Base-by-base conservation (phyloP, 441 rosid genomes). In the Aleurites moluccanus region DNA sequence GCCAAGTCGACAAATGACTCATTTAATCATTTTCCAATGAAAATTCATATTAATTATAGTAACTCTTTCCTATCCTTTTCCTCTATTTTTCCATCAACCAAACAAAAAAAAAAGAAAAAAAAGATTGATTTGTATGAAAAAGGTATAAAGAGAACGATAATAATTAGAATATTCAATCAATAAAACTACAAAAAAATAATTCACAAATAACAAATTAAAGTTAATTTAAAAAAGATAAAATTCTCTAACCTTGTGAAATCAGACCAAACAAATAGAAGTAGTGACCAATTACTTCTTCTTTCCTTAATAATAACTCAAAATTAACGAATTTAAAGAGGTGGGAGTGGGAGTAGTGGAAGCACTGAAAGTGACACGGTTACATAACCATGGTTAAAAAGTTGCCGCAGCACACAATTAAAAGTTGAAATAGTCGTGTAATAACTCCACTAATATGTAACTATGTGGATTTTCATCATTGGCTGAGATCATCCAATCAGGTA, bases 311-410 rank as follows among this genome's bases (percentile, higher is more conserved):
- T 16, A 0, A 18, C 50, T 7, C 15, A 21, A 2, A 18, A 38
- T 8, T 62, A 21, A 23, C 13, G 57, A 13, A 65, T 73, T 76
- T 78, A 73, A 59, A 61, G 57, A 3, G 3, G 0, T 2, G 8
- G 25, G 1, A 38, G 40, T 38, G 0, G 20, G 55, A 18, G 1
- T 45, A 13, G 50, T 3, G 15, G 1, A 6, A 3, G 8, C n/a
- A 10, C 1, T 49, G 52, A 1, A 15, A 6, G 2, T 2, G 1
- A 0, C 6, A 20, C 33, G 16, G 9, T 49, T 50, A 20, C 49
- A 44, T 73, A 82, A 82, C 82, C 73, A 66, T 70, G 74, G 85
- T 79, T 79, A 75, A 64, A 45, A 15, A 25, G 18, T 27, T 33
- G 6, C 38, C 35, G n/a, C 23, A 2, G 72, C 74, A 62, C 80